Evolutionary conservation across 2,329 filamentous ascomycete species (phyloP).

Genomic region (Talaromyces albobiverticillius): DNA sequence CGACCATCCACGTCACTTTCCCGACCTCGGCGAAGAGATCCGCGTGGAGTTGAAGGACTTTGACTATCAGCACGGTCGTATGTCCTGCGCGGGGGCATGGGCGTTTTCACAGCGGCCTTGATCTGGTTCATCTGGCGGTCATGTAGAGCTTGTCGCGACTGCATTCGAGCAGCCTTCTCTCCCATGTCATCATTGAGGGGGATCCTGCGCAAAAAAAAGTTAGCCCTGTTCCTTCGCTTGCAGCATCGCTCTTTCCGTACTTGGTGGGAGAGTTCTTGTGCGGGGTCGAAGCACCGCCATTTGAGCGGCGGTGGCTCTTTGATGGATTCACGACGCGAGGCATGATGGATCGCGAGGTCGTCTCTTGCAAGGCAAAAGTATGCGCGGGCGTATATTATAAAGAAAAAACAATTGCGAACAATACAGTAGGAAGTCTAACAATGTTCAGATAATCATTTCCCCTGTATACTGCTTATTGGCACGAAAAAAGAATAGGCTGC

Average conservation of each 20-base stretch:
- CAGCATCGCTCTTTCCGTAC: conserved; percentile 30
- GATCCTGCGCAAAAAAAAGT: conserved; percentile 58
- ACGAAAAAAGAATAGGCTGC: neutral
- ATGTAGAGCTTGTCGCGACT: conserved; percentile 82
- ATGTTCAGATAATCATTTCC: conserved; percentile 11
- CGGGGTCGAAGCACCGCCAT: conserved; percentile 46
- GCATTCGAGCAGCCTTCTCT: conserved; percentile 84
- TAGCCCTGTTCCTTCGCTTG: conserved; percentile 10
- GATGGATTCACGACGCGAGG: conserved; percentile 53
- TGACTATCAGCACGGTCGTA: conserved; percentile 36
- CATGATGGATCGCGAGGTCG: conserved; percentile 39
- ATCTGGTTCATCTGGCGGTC: conserved; percentile 91
- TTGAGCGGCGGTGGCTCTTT: conserved; percentile 43
- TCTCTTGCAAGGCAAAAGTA: neutral
- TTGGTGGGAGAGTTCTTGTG: conserved; percentile 53
- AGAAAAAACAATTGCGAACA: neutral
- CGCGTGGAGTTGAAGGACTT: conserved; percentile 52
- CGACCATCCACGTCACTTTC: conserved; percentile 59
- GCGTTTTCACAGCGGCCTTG: conserved; percentile 64
- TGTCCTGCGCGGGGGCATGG: conserved; percentile 40
- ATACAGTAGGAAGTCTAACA: conserved; percentile 1
- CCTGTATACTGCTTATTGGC: neutral
- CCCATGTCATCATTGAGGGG: conserved; percentile 92
- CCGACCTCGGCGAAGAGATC: conserved; percentile 31
- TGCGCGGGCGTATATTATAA: conserved; percentile 6